A percentile compares a stretch with the other conserved stretches of the same genome.
phyloP scores from a whole-genome alignment of 257 asterid genomes.

The Penstemon barbatus region DNA sequence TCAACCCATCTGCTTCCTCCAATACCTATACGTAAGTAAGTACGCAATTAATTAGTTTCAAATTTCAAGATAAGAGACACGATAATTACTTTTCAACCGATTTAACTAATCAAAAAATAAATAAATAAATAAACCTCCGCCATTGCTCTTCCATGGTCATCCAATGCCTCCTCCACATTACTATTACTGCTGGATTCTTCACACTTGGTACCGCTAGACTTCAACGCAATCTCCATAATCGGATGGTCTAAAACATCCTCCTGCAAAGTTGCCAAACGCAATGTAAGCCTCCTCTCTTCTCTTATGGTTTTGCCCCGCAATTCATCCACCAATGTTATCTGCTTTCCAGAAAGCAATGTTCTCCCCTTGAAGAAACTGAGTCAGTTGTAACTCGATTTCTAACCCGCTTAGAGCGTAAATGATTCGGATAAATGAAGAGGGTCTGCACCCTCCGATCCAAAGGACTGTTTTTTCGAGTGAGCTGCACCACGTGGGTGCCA shows the following conservation, averaged over 20 bases:
- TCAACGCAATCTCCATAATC: constrained; percentile 31
- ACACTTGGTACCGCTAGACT: not conserved
- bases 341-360: constrained; percentile 30
- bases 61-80: too few species aligned
- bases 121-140: constrained; percentile 18
- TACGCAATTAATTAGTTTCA: too few species aligned
- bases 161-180: constrained; percentile 40
- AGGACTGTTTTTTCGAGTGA: constrained; percentile 49
- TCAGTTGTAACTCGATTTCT: constrained; percentile 38
- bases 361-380: constrained; percentile 40
- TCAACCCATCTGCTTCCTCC: constrained; percentile 48
- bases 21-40: not conserved
- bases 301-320: constrained; percentile 38
- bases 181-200: not conserved
- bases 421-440: constrained; percentile 48
- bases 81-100: too few species aligned
- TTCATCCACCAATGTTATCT: constrained; percentile 36
- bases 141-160: constrained; percentile 35
- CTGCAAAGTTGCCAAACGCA: constrained; percentile 41
- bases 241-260: constrained; percentile 45
- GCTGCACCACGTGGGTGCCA: constrained; percentile 54
- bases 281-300: constrained; percentile 39
- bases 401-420: constrained; percentile 44
- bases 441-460: constrained; percentile 67
- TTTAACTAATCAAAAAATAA: too few species aligned